Base-by-base conservation (phyloP, 2,329 filamentous ascomycete genomes). In the Diaporthe amygdali region DNA sequence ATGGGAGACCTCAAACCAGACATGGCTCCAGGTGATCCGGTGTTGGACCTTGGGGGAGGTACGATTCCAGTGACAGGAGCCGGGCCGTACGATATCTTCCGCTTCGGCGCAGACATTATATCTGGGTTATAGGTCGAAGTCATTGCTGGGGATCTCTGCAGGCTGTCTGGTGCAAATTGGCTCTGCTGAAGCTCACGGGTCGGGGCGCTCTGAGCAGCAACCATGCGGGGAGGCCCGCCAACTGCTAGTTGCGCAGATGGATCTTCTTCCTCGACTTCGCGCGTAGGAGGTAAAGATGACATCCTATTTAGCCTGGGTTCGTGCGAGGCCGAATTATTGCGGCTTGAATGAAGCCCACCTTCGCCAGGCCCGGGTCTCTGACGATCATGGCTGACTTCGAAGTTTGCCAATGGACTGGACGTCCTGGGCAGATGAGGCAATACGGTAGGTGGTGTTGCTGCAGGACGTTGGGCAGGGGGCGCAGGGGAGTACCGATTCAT, bases 371-470 rank as follows among this genome's bases (percentile, higher is more conserved):
- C 74, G 47, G 78, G 74, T 59, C 79, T 78, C 9, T 80, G 71
- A 55, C 82, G 81, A 39, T 84, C 83, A 67, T 83, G 82, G 9
- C 83, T 84, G 14, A 85, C 83, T 77, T 92, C 90, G 71, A 90
- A 91, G 75, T 92, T 89, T 7, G 90, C 90, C 71, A 92, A 79
- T 0, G 90, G 90, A 74, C 90, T 92, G 2, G 90, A 92, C 2
- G 90, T 92, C 73, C 90, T 84, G 10, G 90, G 90, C 73, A 90
- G 86, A 76, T 92, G 89, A 56, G 89, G 82, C 49, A 91, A 81
- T 46, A 84, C 79, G 17, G 87, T 81, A 32, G 86, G 83, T 10
- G 78, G 74, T 34, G 77, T 75, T 17, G 82, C 76, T n/a, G 81
- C 79, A 25, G 79, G 80, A 15, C 86, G 84, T 8, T 82, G 78